Evolutionary conservation across 2,329 filamentous ascomycete genomes (phyloP).

Genomic region (Leptographium galeiforme): DNA sequence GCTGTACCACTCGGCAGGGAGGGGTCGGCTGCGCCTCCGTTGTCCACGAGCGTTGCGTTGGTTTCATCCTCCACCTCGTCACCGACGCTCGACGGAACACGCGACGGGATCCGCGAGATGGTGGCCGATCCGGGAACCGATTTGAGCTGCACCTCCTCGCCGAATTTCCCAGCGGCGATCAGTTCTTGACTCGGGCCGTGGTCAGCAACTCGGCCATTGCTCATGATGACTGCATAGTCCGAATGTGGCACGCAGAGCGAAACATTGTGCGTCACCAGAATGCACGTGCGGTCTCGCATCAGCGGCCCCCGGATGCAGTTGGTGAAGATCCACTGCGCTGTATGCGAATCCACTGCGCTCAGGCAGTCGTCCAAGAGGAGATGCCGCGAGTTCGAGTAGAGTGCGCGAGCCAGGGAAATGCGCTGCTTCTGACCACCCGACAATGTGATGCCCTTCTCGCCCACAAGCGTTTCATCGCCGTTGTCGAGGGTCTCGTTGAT

Average conservation of each 20-base stretch:
- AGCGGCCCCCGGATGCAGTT: constrained; percentile 81
- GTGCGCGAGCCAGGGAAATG: constrained; percentile 86
- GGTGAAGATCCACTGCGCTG: constrained; percentile 94
- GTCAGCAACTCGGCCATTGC: constrained; percentile 67
- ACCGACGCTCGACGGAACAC: constrained; percentile 61
- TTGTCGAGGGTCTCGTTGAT: constrained; percentile 73
- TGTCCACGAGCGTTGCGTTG: constrained; percentile 40
- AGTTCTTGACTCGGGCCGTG: constrained; percentile 71
- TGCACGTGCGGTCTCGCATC: constrained; percentile 81
- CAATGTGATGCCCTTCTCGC: constrained; percentile 92
- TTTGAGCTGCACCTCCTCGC: constrained; percentile 65
- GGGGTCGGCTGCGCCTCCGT: constrained; percentile 34
- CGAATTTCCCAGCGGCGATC: constrained; percentile 75
- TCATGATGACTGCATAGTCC: constrained; percentile 69
- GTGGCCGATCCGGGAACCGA: constrained; percentile 57
- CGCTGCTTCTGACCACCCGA: constrained; percentile 97
- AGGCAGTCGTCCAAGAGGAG: constrained; percentile 88
- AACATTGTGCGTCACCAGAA: constrained; percentile 91
- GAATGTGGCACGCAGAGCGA: constrained; percentile 73
- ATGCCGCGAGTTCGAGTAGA: constrained; percentile 92
- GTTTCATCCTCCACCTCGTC: constrained; percentile 45
- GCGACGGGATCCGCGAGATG: constrained; percentile 62
- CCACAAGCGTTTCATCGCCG: constrained; percentile 86
- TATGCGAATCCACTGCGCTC: constrained; percentile 93
- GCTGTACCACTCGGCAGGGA: constrained; percentile 31